Percentiles rank a stretch among this genome's conserved stretches.
Conservation (phyloP, 2,329 filamentous ascomycete genomes). For the Penicillium sclerotigenum region DNA sequence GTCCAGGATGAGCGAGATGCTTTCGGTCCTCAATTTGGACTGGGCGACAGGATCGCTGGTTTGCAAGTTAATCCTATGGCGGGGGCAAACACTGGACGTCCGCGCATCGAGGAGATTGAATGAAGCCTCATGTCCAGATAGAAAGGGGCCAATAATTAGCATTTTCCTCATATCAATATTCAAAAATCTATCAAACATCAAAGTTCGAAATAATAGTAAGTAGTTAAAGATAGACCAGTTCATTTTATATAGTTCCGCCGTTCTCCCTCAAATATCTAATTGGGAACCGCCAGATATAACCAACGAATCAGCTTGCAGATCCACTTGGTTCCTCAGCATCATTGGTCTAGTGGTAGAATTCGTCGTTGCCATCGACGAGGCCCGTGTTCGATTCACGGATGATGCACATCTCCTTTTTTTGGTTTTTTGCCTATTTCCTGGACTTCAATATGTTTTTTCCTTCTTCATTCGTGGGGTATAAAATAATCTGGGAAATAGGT, state of each 20-base stretch:
- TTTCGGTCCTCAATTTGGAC: slow-evolving; percentile 27
- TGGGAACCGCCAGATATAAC: too few relatives aligned
- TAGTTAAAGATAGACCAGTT: too few relatives aligned
- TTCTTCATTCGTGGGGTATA: not conserved
- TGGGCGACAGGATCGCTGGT: slow-evolving; percentile 41
- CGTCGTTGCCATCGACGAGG: slow-evolving; percentile 47
- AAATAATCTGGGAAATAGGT: not conserved
- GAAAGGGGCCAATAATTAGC: not conserved
- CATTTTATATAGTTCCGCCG: too few relatives aligned
- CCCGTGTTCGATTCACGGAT: slow-evolving; percentile 49
- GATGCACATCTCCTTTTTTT: slow-evolving; percentile 23
- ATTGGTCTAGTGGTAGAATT: slow-evolving; percentile 48
- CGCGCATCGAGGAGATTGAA: slow-evolving; percentile 46
- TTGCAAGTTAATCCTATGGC: slow-evolving; percentile 36
- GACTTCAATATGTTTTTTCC: not conserved
- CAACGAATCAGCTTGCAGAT: slow-evolving; percentile 10
- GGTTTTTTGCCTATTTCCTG: not conserved
- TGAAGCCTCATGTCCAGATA: slow-evolving; percentile 9
- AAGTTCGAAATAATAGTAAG: not conserved
- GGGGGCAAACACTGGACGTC: slow-evolving; percentile 21
- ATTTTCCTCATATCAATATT: not conserved
- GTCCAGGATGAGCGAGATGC: slow-evolving; percentile 14
- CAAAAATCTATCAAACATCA: not conserved
- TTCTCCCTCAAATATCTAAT: too few relatives aligned
- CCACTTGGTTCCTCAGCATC: slow-evolving; percentile 27